A percentile compares a stretch with the other conserved stretches of the same genome.
phyloP scores from a whole-genome alignment of 768 basidiomycete species.

The Jaapia argillacea region DNA sequence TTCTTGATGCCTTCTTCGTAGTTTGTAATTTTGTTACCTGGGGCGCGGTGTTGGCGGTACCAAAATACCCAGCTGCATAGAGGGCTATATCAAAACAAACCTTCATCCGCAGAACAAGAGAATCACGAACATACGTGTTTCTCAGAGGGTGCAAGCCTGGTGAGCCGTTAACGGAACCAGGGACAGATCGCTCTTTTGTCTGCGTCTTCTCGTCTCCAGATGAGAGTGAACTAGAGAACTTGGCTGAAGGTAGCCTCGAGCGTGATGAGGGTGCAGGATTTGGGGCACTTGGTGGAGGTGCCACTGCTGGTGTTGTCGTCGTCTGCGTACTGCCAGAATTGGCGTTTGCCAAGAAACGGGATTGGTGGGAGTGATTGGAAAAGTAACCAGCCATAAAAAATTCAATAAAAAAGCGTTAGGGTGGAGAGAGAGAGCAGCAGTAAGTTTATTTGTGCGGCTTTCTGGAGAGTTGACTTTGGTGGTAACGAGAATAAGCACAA shows the following conservation, averaged over 20 bases:
- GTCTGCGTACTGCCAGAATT: constrained; percentile 16
- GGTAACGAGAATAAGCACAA: too few relatives aligned
- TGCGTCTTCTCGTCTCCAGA: constrained; percentile 31
- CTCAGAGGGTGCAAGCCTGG: constrained; percentile 59
- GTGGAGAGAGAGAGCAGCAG: too few relatives aligned
- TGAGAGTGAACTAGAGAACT: constrained; percentile 57
- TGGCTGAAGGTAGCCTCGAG: constrained; percentile 54
- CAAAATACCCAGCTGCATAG: constrained; percentile 74
- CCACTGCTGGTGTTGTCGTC: constrained; percentile 14
- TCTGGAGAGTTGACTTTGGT: too few relatives aligned
- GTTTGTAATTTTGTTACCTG: constrained; percentile 81
- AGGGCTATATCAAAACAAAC: neutral
- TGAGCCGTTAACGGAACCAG: constrained; percentile 25
- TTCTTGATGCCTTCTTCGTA: constrained; percentile 96
- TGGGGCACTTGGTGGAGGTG: constrained; percentile 11
- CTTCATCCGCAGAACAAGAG: neutral
- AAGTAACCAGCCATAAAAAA: constrained; percentile 60
- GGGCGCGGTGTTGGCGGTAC: constrained; percentile 85
- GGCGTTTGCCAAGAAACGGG: constrained; percentile 55
- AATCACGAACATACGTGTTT: constrained; percentile 79
- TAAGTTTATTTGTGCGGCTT: too few relatives aligned
- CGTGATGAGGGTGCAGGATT: constrained; percentile 20
- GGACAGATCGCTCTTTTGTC: constrained; percentile 29
- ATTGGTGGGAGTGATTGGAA: constrained; percentile 69
- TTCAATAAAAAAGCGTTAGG: neutral